Conservation (phyloP, 306 rosid species). For the Geum urbanum region DNA sequence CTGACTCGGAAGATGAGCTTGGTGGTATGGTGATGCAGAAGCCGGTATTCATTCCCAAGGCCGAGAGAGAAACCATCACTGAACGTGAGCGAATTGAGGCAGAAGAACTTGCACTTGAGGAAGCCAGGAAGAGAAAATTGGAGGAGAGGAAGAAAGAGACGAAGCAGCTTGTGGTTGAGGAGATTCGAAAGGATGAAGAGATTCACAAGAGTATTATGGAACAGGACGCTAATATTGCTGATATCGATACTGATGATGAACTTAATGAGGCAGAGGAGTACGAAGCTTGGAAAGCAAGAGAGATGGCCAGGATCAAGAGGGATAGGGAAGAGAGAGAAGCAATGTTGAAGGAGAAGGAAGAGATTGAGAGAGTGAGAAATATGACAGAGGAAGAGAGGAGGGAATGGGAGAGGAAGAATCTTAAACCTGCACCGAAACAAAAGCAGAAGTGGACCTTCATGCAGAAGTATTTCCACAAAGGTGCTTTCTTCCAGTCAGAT, state of each 20-base stretch:
- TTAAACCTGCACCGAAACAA: conserved; percentile 44
- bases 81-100: conserved; percentile 94
- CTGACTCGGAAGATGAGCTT: conserved; percentile 87
- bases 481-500: conserved; percentile 83
- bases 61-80: conserved; percentile 86
- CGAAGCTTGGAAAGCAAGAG: conserved; percentile 93
- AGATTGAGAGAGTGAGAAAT: conserved; percentile 81
- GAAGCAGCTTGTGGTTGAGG: conserved; percentile 87
- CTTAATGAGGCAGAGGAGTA: conserved; percentile 90
- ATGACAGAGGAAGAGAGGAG: conserved; percentile 99
- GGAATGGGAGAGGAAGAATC: conserved; percentile 98
- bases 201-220: conserved; percentile 73
- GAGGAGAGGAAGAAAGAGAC: conserved; percentile 84
- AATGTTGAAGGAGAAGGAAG: conserved; percentile 80
- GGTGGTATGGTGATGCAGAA: conserved; percentile 84
- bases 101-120: conserved; percentile 78
- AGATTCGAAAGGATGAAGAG: conserved; percentile 80
- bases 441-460: conserved; percentile 93
- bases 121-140: conserved; percentile 61
- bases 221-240: conserved; percentile 82
- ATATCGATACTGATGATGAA: conserved; percentile 96
- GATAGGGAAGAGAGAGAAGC: conserved; percentile 86
- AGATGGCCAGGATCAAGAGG: conserved; percentile 91
- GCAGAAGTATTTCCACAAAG: conserved; percentile 97
- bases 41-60: conserved; percentile 92